Percentiles rank a stretch among this genome's conserved stretches.
These are phyloP conservation scores for Priceomyces carsonii DNA, from an alignment of 805 yeast genomes.

Conservation along the genomic window DNA sequence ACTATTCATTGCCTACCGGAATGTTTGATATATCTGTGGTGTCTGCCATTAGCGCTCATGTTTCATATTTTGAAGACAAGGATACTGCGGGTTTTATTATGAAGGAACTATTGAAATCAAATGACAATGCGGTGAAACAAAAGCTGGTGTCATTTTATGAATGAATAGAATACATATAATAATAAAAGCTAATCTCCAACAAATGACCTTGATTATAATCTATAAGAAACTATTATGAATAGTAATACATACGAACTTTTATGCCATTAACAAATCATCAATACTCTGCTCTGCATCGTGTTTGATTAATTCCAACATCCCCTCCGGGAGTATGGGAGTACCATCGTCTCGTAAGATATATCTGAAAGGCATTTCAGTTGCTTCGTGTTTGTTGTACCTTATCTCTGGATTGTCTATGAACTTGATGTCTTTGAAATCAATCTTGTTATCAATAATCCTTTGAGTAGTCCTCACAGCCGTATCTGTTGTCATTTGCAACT, in stretches of 20 bases:
- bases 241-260: conserved; percentile 5
- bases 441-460: conserved; percentile 61
- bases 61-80: conserved; percentile 82
- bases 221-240: not conserved
- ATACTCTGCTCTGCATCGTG: conserved; percentile 82
- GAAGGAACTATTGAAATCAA: conserved; percentile 47
- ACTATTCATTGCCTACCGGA: conserved; percentile 76
- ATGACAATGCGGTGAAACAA: conserved; percentile 21
- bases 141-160: conserved; percentile 29
- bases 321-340: conserved; percentile 85
- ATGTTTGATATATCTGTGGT: conserved; percentile 77
- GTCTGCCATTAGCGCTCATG: conserved; percentile 84
- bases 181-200: not conserved
- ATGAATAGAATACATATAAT: conserved; percentile 7
- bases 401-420: conserved; percentile 95
- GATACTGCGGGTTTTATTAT: conserved; percentile 81
- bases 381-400: conserved; percentile 81
- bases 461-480: conserved; percentile 95
- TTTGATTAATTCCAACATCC: conserved; percentile 85
- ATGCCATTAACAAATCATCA: conserved; percentile 60
- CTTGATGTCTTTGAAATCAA: conserved; percentile 66
- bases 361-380: conserved; percentile 97
- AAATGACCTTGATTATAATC: not conserved
- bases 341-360: conserved; percentile 66
- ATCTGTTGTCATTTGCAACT: conserved; percentile 94